Evolutionary conservation across 2,329 filamentous ascomycete genomes (phyloP).

Genomic region (Cercospora sp.): DNA sequence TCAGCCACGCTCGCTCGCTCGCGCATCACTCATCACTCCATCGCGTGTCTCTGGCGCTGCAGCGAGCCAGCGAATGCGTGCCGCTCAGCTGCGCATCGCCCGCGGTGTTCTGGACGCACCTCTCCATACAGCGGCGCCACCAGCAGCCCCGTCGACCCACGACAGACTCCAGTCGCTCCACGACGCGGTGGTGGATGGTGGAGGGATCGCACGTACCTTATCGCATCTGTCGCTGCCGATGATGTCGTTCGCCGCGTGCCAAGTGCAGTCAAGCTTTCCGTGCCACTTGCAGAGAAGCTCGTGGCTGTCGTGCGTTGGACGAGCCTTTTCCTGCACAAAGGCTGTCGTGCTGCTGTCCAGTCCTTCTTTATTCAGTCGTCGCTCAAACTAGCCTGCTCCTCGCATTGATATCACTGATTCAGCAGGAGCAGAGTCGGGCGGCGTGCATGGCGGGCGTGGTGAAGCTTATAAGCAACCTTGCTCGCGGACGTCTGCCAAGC

Average conservation of each 20-base stretch:
- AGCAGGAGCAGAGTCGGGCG: neutral
- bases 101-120: neutral
- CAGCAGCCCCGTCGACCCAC: neutral
- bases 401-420: neutral
- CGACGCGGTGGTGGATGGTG: neutral
- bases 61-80: neutral
- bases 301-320: neutral
- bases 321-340: neutral
- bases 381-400: neutral
- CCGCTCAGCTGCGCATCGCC: neutral
- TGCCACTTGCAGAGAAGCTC: neutral
- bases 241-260: constrained; percentile 1
- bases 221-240: neutral
- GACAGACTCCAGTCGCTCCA: neutral
- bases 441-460: neutral
- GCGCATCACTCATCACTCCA: neutral
- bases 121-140: neutral
- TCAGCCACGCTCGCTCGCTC: neutral
- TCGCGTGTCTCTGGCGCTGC: neutral
- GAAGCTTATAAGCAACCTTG: neutral
- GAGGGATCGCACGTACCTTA: constrained; percentile 1
- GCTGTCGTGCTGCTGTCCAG: neutral
- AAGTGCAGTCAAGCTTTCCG: constrained; percentile 16
- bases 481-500: neutral
- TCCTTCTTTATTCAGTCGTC: neutral